These are phyloP conservation scores for Microascus cirrosus DNA, from an alignment of 2,329 filamentous ascomycete species.

Conservation along the genomic window DNA sequence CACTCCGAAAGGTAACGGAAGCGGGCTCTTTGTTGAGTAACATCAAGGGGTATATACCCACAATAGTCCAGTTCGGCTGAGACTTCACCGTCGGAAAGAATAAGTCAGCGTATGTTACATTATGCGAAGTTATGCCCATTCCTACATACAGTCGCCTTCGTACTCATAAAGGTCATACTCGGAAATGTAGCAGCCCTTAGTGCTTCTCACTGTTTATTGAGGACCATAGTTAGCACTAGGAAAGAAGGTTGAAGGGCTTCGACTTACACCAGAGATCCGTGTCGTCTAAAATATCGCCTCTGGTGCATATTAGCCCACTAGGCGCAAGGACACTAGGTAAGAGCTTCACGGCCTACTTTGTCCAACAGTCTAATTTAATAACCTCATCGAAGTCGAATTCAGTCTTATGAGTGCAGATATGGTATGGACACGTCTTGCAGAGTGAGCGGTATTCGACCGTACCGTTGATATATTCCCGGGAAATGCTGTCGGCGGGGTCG, in stretches of 20 bases:
- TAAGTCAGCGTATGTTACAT: too few relatives aligned
- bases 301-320: too few relatives aligned
- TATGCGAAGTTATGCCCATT: neutral
- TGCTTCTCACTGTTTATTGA: constrained; percentile 4
- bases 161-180: constrained; percentile 6
- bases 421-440: constrained; percentile 6
- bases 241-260: neutral
- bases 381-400: neutral
- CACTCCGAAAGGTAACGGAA: constrained; percentile 6
- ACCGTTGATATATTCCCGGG: too few relatives aligned
- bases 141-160: constrained; percentile 2
- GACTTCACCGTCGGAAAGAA: neutral
- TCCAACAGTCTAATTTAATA: constrained; percentile 5
- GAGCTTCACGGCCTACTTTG: neutral
- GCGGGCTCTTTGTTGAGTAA: constrained; percentile 3
- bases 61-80: constrained; percentile 2
- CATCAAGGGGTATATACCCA: neutral
- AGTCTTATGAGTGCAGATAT: constrained; percentile 3
- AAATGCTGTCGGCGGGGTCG: too few relatives aligned
- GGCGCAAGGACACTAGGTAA: too few relatives aligned
- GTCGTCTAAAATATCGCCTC: too few relatives aligned
- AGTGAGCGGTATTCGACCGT: too few relatives aligned
- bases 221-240: too few relatives aligned
- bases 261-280: constrained; percentile 5
- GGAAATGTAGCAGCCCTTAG: neutral